Conservation (phyloP, 2,329 filamentous ascomycete species). For the Botrytis tulipae region DNA sequence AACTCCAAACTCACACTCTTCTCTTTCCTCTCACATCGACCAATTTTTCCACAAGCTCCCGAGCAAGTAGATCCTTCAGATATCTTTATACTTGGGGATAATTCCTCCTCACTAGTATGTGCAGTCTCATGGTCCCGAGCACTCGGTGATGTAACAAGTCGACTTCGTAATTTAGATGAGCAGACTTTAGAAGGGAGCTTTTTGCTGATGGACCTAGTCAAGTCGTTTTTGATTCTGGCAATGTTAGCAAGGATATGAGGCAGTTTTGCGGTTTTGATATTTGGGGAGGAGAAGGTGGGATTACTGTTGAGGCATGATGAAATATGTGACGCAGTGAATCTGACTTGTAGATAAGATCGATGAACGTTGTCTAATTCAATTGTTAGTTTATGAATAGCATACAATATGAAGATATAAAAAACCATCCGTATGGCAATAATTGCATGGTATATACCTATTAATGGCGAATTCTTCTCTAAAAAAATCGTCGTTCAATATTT, state of each 20-base stretch:
- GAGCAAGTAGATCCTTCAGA: background rate
- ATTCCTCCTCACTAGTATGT: background rate
- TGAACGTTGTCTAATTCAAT: background rate
- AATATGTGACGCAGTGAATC: background rate
- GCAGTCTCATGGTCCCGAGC: background rate
- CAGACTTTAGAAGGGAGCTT: background rate
- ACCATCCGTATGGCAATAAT: no score
- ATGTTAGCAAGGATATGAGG: background rate
- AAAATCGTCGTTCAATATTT: background rate
- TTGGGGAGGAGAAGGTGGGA: no score
- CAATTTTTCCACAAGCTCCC: background rate
- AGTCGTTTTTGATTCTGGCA: background rate
- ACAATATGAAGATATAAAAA: fast-evolving
- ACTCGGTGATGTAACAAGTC: background rate
- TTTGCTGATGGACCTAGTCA: background rate
- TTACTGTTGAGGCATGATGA: slow-evolving; percentile 10
- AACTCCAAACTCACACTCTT: slow-evolving; percentile 7
- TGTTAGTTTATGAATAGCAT: background rate
- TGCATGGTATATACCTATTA: background rate
- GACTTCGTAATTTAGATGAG: background rate
- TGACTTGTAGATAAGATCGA: background rate
- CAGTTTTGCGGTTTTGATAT: background rate
- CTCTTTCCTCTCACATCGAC: background rate
- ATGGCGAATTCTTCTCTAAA: background rate
- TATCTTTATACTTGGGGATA: no score